A percentile compares a stretch with the other conserved stretches of the same genome.
phyloP scores from a whole-genome alignment of 1,139 yeast species.

The Candida tetrigidarum region DNA sequence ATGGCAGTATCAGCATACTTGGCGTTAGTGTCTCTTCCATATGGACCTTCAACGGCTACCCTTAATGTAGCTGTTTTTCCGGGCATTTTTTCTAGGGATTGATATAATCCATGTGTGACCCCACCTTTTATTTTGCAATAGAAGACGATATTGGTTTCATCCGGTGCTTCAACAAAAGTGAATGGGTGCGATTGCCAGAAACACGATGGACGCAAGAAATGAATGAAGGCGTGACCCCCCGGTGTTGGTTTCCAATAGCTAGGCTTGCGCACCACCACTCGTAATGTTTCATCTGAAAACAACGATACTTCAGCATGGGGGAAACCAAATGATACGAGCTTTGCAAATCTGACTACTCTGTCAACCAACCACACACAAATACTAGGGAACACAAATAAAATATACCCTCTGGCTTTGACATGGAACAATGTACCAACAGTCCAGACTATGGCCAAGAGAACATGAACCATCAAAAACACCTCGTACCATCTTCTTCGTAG shows the following conservation, averaged over 20 bases:
- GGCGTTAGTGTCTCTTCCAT: constrained; percentile 40
- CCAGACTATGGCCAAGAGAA: constrained; percentile 44
- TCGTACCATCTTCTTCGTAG: constrained; percentile 52
- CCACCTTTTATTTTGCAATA: constrained; percentile 45
- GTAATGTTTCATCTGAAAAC: constrained; percentile 45
- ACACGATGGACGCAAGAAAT: constrained; percentile 39
- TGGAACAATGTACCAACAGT: constrained; percentile 49
- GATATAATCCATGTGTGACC: constrained; percentile 35
- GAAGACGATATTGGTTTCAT: constrained; percentile 28
- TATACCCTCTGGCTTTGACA: constrained; percentile 43
- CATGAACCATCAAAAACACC: constrained; percentile 45
- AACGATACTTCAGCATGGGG: constrained; percentile 53
- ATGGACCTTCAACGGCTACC: constrained; percentile 48
- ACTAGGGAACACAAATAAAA: constrained; percentile 41
- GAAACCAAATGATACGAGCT: constrained; percentile 44
- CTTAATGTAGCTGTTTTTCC: constrained; percentile 30
- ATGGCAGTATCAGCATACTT: constrained; percentile 34
- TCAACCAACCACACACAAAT: constrained; percentile 51
- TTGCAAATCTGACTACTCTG: constrained; percentile 37
- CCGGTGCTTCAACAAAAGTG: constrained; percentile 31
- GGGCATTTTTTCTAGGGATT: constrained; percentile 33
- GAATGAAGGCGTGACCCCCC: constrained; percentile 58
- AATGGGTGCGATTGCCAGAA: constrained; percentile 53
- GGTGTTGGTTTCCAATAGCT: constrained; percentile 45
- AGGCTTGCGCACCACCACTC: constrained; percentile 45